Conservation (phyloP, 768 basidiomycete species). For the Harrya chromipes region DNA sequence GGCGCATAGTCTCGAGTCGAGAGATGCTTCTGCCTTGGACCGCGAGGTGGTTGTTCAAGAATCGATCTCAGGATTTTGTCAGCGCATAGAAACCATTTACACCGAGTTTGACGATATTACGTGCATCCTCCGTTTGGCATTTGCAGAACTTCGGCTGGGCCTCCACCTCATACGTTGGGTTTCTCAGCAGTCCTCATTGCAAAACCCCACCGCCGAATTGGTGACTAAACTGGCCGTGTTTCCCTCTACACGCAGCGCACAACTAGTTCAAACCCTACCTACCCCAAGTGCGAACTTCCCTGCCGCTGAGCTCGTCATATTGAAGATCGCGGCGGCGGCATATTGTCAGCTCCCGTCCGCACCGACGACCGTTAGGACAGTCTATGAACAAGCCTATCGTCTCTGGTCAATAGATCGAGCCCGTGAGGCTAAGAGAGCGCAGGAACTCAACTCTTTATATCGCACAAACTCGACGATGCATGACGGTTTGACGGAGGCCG, state of each 20-base stretch:
- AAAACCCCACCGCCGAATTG: slow-evolving; percentile 21
- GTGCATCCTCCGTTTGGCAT: slow-evolving; percentile 60
- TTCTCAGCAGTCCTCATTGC: slow-evolving; percentile 14
- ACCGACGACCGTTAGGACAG: slow-evolving; percentile 36
- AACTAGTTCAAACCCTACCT: slow-evolving; percentile 30
- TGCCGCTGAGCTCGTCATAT: slow-evolving; percentile 33
- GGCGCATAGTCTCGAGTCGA: slow-evolving; percentile 32
- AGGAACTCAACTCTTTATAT: slow-evolving; percentile 73
- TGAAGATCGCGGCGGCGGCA: slow-evolving; percentile 42
- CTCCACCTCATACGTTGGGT: slow-evolving; percentile 49
- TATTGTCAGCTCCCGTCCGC: slow-evolving; percentile 21
- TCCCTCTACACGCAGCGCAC: slow-evolving; percentile 49
- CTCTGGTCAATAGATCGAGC: slow-evolving; percentile 84
- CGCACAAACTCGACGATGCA: slow-evolving; percentile 55
- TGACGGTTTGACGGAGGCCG: slow-evolving; percentile 59
- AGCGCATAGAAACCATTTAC: slow-evolving; percentile 68
- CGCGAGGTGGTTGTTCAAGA: slow-evolving; percentile 76
- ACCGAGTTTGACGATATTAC: slow-evolving; percentile 69
- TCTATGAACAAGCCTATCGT: slow-evolving; percentile 69
- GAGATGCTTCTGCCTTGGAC: slow-evolving; percentile 37
- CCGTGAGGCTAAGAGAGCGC: slow-evolving; percentile 60
- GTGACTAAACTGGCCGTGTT: slow-evolving; percentile 45
- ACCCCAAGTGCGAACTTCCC: slow-evolving; percentile 9
- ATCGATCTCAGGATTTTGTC: slow-evolving; percentile 73
- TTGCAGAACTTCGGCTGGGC: slow-evolving; percentile 69